Percentiles rank a stretch among this genome's conserved stretches.
Evolutionary conservation across 2,329 filamentous ascomycete species (phyloP).

Genomic region (Aspergillus sclerotialis): DNA sequence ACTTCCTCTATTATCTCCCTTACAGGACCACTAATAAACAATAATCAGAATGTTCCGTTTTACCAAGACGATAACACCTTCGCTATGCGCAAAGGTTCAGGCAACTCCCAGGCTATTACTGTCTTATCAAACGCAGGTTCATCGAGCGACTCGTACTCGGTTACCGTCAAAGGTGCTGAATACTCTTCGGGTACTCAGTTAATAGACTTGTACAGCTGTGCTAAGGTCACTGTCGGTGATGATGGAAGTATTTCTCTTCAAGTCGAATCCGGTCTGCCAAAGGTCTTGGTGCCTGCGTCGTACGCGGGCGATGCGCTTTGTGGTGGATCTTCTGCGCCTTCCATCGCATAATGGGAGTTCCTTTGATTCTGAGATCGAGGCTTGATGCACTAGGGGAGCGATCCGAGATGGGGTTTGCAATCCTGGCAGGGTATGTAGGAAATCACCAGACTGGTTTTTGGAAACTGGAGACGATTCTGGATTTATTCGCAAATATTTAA

Average conservation of each 20-base stretch:
- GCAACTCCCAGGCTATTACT: constrained; percentile 34
- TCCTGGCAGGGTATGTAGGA: no score
- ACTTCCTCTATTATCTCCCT: not conserved
- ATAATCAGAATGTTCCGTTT: constrained; percentile 29
- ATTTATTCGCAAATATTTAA: no score
- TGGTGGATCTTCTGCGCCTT: no score
- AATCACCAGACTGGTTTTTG: no score
- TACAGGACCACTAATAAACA: not conserved
- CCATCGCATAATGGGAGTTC: no score
- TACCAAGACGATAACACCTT: constrained; percentile 39
- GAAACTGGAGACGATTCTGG: no score
- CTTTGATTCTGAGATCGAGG: no score
- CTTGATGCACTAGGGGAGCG: no score
- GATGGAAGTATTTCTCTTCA: constrained; percentile 39
- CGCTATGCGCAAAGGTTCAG: constrained; percentile 36
- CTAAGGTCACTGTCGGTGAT: constrained; percentile 32
- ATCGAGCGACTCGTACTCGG: constrained; percentile 15
- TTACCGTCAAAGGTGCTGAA: constrained; percentile 18
- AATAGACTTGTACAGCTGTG: constrained; percentile 33
- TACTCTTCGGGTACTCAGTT: constrained; percentile 16
- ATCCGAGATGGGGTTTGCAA: no score
- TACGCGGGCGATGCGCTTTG: no score
- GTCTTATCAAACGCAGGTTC: constrained; percentile 39
- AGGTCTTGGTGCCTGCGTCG: constrained; percentile 28
- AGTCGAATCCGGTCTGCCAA: constrained; percentile 39